Evolutionary conservation across 495 filamentous ascomycete genomes (phyloP).

Genomic region (Xylaria sp.): DNA sequence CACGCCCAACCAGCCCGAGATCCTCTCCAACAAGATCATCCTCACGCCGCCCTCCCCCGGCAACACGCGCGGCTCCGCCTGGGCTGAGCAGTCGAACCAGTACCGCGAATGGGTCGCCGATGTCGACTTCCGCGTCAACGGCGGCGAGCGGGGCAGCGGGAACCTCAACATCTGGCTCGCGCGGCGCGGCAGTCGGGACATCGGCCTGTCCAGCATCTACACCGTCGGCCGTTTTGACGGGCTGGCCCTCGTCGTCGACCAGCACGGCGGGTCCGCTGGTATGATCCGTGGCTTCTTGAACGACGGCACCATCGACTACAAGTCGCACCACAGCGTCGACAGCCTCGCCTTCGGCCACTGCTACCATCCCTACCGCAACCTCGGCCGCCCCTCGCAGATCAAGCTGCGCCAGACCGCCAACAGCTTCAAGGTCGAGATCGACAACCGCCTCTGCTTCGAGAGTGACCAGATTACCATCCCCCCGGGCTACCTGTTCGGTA

Average conservation of each 20-base stretch:
- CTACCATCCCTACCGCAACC: constrained; percentile 87
- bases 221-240: constrained; percentile 85
- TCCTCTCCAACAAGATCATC: constrained; percentile 90
- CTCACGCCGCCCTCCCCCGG: constrained; percentile 89
- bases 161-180: constrained; percentile 95
- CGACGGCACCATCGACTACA: constrained; percentile 85
- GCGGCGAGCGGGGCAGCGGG: constrained; percentile 83
- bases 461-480: constrained; percentile 80
- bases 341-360: constrained; percentile 93
- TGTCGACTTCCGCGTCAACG: constrained; percentile 85
- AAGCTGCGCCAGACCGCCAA: constrained; percentile 70
- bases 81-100: constrained; percentile 70
- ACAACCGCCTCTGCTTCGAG: constrained; percentile 83
- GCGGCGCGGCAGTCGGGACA: constrained; percentile 67
- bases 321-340: constrained; percentile 78
- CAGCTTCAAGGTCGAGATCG: constrained; percentile 78
- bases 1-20: constrained; percentile 70
- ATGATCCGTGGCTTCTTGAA: constrained; percentile 92
- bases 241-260: constrained; percentile 83
- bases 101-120: constrained; percentile 79
- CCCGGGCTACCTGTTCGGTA: constrained; percentile 80
- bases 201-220: constrained; percentile 80
- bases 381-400: constrained; percentile 80
- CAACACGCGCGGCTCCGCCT: constrained; percentile 81
- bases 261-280: constrained; percentile 81